A percentile compares a stretch with the other conserved stretches of the same genome.
Evolutionary conservation across 1,284 basidiomycete species (phyloP).

Genomic region (Entoloma clypeatum): DNA sequence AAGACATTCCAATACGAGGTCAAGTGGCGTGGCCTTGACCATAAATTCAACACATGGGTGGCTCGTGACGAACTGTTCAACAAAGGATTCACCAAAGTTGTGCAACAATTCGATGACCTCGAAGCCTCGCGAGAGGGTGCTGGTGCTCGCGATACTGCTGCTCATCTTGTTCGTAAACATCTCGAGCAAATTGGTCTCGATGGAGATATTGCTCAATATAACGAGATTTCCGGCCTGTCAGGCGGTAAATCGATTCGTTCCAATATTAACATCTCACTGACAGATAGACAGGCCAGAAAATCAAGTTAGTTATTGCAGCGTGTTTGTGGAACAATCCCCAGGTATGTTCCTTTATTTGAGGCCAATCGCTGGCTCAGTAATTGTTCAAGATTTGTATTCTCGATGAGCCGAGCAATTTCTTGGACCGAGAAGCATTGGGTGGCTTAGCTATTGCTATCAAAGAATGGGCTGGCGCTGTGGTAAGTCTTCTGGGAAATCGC

Average conservation of each 20-base stretch:
- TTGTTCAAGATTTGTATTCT: constrained; percentile 62
- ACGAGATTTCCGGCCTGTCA: constrained; percentile 88
- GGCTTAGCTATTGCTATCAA: constrained; percentile 95
- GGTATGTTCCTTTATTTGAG: constrained; percentile 38
- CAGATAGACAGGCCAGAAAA: constrained; percentile 73
- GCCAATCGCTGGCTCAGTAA: constrained; percentile 1
- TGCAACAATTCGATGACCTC: constrained; percentile 96
- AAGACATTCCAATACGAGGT: constrained; percentile 95
- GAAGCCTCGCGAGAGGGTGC: constrained; percentile 94
- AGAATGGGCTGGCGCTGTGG: constrained; percentile 95
- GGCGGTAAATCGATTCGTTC: constrained; percentile 52
- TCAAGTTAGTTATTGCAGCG: constrained; percentile 94
- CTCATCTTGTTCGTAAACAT: constrained; percentile 81
- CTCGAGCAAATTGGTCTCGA: constrained; percentile 94
- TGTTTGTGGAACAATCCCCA: constrained; percentile 95
- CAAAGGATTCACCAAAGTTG: constrained; percentile 89
- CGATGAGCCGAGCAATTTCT: constrained; percentile 97
- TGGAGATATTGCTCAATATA: constrained; percentile 96
- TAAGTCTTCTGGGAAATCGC: constrained; percentile 33
- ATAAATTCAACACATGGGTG: constrained; percentile 93
- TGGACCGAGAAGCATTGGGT: constrained; percentile 86
- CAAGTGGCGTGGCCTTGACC: constrained; percentile 95
- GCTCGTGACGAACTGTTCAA: constrained; percentile 84
- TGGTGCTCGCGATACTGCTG: constrained; percentile 80
- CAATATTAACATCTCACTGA: constrained; percentile 12